Evolutionary conservation across 139 green algal species (phyloP), one percentile per base, ranked within the genome.

Genomic region (Desmodesmus armatus): DNA sequence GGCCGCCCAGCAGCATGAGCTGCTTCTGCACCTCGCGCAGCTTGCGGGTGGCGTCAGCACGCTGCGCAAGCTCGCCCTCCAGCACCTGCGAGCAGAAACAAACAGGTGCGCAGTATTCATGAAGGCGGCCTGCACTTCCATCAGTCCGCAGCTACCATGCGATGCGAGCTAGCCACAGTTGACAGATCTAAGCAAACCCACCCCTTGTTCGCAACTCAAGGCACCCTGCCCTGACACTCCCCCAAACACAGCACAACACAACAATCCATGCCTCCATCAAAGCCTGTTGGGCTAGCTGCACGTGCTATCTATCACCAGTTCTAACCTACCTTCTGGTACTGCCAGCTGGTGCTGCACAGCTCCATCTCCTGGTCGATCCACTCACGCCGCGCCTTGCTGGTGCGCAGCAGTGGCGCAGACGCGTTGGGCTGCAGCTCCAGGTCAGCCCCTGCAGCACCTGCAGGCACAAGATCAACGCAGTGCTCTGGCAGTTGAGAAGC

Each of bases 301-400:
- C n/a, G n/a, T n/a, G n/a, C n/a, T n/a, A n/a, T n/a, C n/a, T n/a
- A n/a, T n/a, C n/a, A n/a, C n/a, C n/a, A n/a, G n/a, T n/a, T n/a
- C n/a, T n/a, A n/a, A n/a, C 19, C 51, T 31, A 85, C 80, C 80
- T 86, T 86, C 49, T 86, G 81, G 75, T 92, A 93, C 79, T 92
- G 85, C 62, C 63, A 94, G 27, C 78, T 85, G 55, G 87, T 87
- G 79, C 81, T 89, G 86, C 86, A 92, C 49, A 91, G 78, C 72
- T 97, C 93, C 29, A 98, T 86, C 89, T 98, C 95, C 74, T 88
- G 89, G 51, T 96, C 93, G 27, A 98, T 55, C 95, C 95, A 98
- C 0, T 96, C 90, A 0, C 87, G 78, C 5, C 95, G 85, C 7
- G 88, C 80, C 53, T 87, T 88, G 66, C 97, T 94, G 39, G 92